Conservation (phyloP, 176 grass and related monocot genomes). For the Guadua angustifolia region DNA sequence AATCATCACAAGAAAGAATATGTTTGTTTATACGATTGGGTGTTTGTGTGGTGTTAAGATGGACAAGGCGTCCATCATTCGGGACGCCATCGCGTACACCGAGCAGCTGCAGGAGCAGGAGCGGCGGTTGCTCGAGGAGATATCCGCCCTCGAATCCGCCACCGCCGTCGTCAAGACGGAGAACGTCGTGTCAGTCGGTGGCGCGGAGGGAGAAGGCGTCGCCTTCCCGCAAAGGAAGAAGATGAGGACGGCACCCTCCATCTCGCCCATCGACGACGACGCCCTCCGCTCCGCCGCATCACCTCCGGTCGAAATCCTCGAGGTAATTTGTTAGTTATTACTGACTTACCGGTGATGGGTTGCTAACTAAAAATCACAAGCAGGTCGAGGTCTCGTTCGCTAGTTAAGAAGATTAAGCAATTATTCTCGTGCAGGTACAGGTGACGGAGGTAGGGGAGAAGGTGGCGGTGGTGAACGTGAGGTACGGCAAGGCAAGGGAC, state of each 20-base stretch:
- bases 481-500: constrained; percentile 39
- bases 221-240: constrained; percentile 20
- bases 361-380: neutral
- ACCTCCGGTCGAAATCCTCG: constrained; percentile 44
- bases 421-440: constrained; percentile 41
- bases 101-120: constrained; percentile 75
- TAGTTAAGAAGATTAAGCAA: neutral
- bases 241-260: constrained; percentile 13
- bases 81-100: constrained; percentile 74
- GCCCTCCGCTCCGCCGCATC: neutral
- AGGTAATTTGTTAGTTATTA: constrained; percentile 35
- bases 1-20: neutral
- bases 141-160: constrained; percentile 36
- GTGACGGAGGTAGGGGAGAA: constrained; percentile 44
- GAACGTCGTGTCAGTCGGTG: neutral
- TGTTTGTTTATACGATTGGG: neutral
- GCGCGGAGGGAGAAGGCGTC: neutral
- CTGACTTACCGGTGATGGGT: neutral
- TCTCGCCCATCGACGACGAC: neutral
- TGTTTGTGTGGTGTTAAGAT: constrained; percentile 43
- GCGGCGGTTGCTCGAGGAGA: constrained; percentile 45
- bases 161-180: neutral
- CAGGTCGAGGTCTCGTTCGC: neutral
- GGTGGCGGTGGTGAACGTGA: constrained; percentile 46
- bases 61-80: constrained; percentile 78